These are phyloP conservation scores for Colletotrichum cereale DNA, from an alignment of 2,329 filamentous ascomycete genomes.

Conservation along the genomic window DNA sequence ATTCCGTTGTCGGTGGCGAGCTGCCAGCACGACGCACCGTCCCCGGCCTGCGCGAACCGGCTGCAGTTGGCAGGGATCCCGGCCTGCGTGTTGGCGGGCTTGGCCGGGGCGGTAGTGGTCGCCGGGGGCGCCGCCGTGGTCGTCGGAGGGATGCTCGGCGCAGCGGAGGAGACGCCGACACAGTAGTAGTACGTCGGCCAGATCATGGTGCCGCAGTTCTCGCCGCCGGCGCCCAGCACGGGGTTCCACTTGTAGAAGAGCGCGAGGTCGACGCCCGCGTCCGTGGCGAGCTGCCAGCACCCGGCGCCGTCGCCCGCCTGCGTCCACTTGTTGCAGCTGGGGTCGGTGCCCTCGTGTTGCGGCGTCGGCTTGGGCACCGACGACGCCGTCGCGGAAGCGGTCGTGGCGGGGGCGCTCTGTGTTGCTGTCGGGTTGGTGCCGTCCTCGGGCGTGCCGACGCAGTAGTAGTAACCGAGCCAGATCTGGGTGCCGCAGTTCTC, in stretches of 20 bases:
- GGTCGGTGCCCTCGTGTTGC: constrained; percentile 10
- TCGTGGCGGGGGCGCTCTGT: not conserved
- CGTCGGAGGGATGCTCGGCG: not conserved
- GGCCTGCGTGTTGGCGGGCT: constrained; percentile 17
- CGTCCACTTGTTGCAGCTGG: constrained; percentile 39
- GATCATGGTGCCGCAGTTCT: constrained; percentile 45
- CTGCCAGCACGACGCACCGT: too few relatives aligned
- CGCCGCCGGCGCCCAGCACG: constrained; percentile 40
- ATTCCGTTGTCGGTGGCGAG: not conserved
- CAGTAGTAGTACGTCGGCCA: constrained; percentile 46
- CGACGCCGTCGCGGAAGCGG: constrained; percentile 8
- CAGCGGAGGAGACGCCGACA: constrained; percentile 26
- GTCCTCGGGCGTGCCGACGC: constrained; percentile 33
- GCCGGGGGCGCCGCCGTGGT: constrained; percentile 4
- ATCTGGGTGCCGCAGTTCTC: constrained; percentile 44
- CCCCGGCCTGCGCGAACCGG: constrained; percentile 17
- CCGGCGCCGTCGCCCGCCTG: constrained; percentile 9
- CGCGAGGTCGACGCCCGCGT: constrained; percentile 12
- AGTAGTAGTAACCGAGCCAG: constrained; percentile 45
- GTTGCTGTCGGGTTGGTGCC: too few relatives aligned
- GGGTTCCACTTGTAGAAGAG: constrained; percentile 23
- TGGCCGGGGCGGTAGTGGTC: constrained; percentile 8
- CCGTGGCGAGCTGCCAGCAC: constrained; percentile 24
- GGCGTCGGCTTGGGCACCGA: constrained; percentile 30
- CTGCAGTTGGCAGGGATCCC: constrained; percentile 32